These are phyloP conservation scores for Candida sp. DNA, from an alignment of 1,139 yeast species.

Conservation along the genomic window DNA sequence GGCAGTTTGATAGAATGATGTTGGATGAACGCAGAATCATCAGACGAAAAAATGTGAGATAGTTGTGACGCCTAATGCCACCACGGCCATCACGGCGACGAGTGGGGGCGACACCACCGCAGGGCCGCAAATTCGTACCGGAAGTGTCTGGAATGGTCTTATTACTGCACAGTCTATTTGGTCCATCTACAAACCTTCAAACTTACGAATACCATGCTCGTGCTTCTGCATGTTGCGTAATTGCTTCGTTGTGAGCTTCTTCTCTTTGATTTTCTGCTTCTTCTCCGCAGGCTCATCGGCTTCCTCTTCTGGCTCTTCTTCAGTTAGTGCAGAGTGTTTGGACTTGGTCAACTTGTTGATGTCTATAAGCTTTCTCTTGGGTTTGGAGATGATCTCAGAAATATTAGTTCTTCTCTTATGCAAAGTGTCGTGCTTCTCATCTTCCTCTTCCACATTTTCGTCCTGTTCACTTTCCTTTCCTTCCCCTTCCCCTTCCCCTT, in stretches of 20 bases:
- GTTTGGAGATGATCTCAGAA: slow-evolving; percentile 19
- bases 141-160: no score
- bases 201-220: slow-evolving; percentile 69
- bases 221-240: slow-evolving; percentile 52
- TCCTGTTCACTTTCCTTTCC: slow-evolving; percentile 19
- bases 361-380: slow-evolving; percentile 12
- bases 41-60: no score
- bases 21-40: neutral
- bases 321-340: neutral
- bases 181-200: slow-evolving; percentile 56
- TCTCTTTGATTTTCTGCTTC: slow-evolving; percentile 33
- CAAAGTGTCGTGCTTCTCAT: slow-evolving; percentile 7
- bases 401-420: slow-evolving; percentile 22
- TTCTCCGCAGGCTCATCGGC: slow-evolving; percentile 18
- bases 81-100: no score
- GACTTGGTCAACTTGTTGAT: slow-evolving; percentile 15
- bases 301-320: neutral
- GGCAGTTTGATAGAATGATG: neutral
- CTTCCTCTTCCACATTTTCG: slow-evolving; percentile 18
- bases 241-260: slow-evolving; percentile 49
- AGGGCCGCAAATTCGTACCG: no score
- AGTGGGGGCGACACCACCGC: no score
- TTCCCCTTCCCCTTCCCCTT: slow-evolving; percentile 20
- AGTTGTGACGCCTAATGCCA: no score
- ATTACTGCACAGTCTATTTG: no score